Conservation (phyloP, 2,329 filamentous ascomycete species). For the Penicillium sp. region DNA sequence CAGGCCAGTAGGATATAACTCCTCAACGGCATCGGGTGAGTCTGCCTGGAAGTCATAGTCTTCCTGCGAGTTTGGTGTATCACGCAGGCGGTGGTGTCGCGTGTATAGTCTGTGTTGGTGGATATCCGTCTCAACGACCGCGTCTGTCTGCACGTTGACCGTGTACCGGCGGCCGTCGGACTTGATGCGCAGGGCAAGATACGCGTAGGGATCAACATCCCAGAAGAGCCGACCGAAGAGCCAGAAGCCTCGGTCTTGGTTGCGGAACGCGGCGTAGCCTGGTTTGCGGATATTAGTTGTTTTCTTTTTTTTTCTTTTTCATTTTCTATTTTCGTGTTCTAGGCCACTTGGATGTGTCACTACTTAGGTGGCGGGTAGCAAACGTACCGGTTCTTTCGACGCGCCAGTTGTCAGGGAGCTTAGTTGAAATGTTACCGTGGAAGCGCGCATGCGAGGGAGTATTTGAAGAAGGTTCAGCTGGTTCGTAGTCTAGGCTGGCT, state of each 20-base stretch:
- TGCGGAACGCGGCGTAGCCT: slow-evolving; percentile 90
- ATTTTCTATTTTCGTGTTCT: not conserved
- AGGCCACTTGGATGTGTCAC: not conserved
- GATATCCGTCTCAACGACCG: slow-evolving; percentile 88
- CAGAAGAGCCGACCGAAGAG: slow-evolving; percentile 84
- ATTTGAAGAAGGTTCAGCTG: slow-evolving; percentile 44
- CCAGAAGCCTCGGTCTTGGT: slow-evolving; percentile 70
- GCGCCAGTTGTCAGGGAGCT: slow-evolving; percentile 66
- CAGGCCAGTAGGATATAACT: slow-evolving; percentile 29
- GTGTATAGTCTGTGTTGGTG: slow-evolving; percentile 85
- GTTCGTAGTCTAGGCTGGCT: slow-evolving; percentile 67
- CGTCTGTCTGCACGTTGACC: slow-evolving; percentile 93
- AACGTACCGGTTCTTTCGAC: slow-evolving; percentile 43
- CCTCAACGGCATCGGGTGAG: slow-evolving; percentile 23
- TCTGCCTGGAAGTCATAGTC: slow-evolving; percentile 21
- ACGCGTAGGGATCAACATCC: slow-evolving; percentile 87
- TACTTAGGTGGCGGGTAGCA: not conserved
- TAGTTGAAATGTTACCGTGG: slow-evolving; percentile 82
- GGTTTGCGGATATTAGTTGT: slow-evolving; percentile 38
- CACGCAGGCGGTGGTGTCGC: slow-evolving; percentile 40
- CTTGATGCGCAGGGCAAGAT: slow-evolving; percentile 83
- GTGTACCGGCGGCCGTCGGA: slow-evolving; percentile 91
- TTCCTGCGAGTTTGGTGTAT: slow-evolving; percentile 15
- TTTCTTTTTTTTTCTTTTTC: not conserved
- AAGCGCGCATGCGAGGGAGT: slow-evolving; percentile 71